Percentiles rank a stretch among this genome's conserved stretches.
Conservation (phyloP, 495 filamentous ascomycete species). For the Xylaria bambusicola region DNA sequence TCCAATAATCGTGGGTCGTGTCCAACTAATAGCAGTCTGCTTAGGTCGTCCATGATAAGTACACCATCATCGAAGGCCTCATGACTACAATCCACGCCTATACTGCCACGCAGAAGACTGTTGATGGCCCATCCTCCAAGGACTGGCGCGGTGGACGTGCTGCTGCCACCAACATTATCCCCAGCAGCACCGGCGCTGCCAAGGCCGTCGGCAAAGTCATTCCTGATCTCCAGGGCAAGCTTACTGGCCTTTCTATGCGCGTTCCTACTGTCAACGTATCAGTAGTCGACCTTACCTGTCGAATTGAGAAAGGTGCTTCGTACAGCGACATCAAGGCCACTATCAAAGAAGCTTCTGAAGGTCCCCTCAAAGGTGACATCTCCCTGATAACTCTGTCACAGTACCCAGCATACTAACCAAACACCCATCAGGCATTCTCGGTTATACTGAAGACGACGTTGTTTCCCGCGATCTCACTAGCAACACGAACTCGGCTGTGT, state of each 20-base stretch:
- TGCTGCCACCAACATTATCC: constrained; percentile 99
- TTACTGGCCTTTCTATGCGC: constrained; percentile 99
- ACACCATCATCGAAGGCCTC: constrained; percentile 94
- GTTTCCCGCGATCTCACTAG: constrained; percentile 94
- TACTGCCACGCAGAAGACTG: constrained; percentile 99
- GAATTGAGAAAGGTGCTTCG: constrained; percentile 81
- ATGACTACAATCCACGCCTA: constrained; percentile 99
- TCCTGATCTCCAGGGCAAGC: constrained; percentile 95
- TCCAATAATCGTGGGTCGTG: no score
- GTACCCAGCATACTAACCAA: no score
- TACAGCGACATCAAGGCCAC: constrained; percentile 94
- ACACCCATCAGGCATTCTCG: constrained; percentile 72
- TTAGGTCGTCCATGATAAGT: constrained; percentile 81
- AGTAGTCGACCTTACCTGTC: constrained; percentile 95
- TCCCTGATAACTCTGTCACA: no score
- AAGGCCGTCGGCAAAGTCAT: constrained; percentile 99
- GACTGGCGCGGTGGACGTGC: constrained; percentile 99
- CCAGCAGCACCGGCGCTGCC: constrained; percentile 97
- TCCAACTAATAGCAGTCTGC: neutral
- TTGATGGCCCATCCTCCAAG: constrained; percentile 95
- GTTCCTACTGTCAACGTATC: constrained; percentile 98
- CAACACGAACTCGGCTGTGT: constrained; percentile 90
- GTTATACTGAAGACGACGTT: constrained; percentile 95
- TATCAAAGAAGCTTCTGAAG: constrained; percentile 86
- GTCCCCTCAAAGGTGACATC: constrained; percentile 76